Base-by-base conservation (phyloP, 176 grass and related monocot species). In the Eragrostis nindensis region DNA sequence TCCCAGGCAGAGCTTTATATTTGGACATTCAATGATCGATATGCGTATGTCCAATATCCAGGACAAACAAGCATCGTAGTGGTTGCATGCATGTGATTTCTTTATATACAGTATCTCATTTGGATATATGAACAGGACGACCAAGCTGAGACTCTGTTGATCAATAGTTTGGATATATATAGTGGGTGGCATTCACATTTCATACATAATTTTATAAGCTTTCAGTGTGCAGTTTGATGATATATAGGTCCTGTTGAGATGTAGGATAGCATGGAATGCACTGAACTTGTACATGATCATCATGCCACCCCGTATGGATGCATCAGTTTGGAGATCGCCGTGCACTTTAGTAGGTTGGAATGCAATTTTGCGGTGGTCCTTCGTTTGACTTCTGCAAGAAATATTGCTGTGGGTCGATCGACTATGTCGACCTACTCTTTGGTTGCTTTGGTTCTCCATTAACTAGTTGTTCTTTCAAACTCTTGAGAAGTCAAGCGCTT, bases 1-100 rank as follows among this genome's bases (percentile, higher is more conserved):
- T 27, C 21, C 40, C 71, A 22, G 47, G 47, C 61, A 66, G 84
- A 66, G 84, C 49, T 56, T 66, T 74, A 36, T 36, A n/a, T 6
- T 74, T 80, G 21, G 77, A 86, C 77, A 25, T 16, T 24, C 41
- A 40, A 41, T 17, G 2, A 53, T 52, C 18, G 0, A 68, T 84
- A n/a, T 52, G 12, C 2, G 9, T 46, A 59, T 59, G 0, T 25
- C 18, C 19, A 55, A n/a, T n/a, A 55, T 8, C 6, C 53, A 55
- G 19, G 53, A 21, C 53, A 55, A 55, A 55, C 21, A 19, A 2
- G 19, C 53, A 21, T 61, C 26, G 22, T 27, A 38, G 63, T n/a
- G 25, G 49, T 68, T 80, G 47, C 18, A 53, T 5, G 48, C 45
- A 49, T 71, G 36, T 41, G 57, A 22, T 54, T 49, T 71, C 17